Evolutionary conservation across 208 protist genomes (phyloP).

Genomic region (Crithidia bombi): DNA sequence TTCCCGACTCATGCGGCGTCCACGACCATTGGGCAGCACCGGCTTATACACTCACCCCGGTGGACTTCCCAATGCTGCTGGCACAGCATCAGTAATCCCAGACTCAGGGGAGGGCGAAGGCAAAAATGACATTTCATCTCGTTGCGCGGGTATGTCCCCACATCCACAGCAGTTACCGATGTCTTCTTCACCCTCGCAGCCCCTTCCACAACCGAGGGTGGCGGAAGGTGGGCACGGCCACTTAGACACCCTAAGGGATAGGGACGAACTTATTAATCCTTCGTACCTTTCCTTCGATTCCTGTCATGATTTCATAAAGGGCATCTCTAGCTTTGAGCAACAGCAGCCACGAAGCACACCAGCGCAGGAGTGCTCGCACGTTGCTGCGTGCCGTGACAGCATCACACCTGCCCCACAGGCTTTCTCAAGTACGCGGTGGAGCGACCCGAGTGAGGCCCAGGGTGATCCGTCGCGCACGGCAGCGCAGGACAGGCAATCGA

Average conservation of each 20-base stretch:
- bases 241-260: background rate
- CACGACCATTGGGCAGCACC: conserved; percentile 9
- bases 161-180: background rate
- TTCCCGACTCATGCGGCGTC: conserved; percentile 10
- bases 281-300: background rate
- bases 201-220: background rate
- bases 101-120: background rate
- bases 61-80: conserved; percentile 1
- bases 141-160: background rate
- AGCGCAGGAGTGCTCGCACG: background rate
- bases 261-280: background rate
- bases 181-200: background rate
- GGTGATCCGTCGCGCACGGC: background rate
- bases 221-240: background rate
- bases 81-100: background rate
- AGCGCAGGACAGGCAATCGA: background rate
- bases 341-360: background rate
- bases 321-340: conserved; percentile 9
- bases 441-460: background rate
- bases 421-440: background rate
- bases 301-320: conserved; percentile 2
- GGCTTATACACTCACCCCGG: conserved; percentile 20
- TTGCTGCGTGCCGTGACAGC: no score
- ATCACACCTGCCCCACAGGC: background rate
- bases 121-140: background rate